Conservation (phyloP, 805 yeast species). For the Teunomyces aglyptinius region DNA sequence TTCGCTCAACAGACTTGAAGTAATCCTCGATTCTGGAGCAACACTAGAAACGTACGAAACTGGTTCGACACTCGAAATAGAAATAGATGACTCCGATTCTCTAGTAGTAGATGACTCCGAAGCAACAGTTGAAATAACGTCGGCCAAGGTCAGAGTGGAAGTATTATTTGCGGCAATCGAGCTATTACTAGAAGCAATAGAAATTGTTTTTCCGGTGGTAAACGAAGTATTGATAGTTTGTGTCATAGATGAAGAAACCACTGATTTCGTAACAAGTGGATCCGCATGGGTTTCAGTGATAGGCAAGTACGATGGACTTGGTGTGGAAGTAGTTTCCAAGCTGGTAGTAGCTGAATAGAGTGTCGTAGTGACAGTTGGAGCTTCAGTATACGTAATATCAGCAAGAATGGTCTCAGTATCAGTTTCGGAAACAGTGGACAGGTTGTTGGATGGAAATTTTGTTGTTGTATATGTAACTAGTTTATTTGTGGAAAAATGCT, state of each 20-base stretch:
- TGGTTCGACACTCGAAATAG: background rate
- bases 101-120: background rate
- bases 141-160: background rate
- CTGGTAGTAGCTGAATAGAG: conserved; percentile 25
- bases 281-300: conserved; percentile 20
- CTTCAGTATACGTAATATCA: conserved; percentile 15
- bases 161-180: background rate
- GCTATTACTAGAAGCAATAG: background rate
- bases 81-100: background rate
- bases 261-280: conserved; percentile 30
- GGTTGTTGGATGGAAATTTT: conserved; percentile 4
- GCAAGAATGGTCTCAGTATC: conserved; percentile 16
- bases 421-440: conserved; percentile 17
- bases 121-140: conserved; percentile 1
- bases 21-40: background rate
- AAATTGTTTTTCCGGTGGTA: conserved; percentile 15
- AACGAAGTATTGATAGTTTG: conserved; percentile 22
- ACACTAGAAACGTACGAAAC: background rate
- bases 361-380: conserved; percentile 29
- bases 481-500: conserved; percentile 6
- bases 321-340: conserved; percentile 19
- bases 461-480: conserved; percentile 6
- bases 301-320: conserved; percentile 18
- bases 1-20: background rate
- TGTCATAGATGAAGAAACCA: conserved; percentile 20